Base-by-base conservation (phyloP, 2,329 filamentous ascomycete species). In the Colletotrichum lentis region DNA sequence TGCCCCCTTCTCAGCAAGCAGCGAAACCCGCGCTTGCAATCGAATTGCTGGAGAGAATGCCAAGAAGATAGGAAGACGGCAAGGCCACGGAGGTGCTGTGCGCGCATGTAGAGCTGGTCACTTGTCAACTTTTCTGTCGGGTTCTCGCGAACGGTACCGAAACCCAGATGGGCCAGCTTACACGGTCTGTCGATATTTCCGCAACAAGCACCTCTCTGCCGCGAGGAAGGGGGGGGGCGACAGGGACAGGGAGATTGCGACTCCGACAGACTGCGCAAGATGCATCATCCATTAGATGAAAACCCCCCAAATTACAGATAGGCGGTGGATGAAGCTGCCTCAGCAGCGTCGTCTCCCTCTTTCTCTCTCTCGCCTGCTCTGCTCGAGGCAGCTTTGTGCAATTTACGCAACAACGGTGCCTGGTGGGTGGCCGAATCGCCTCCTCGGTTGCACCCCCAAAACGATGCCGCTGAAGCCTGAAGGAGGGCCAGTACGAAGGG, bases 61-160 rank as follows among this genome's bases (percentile, higher is more conserved):
- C 31, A 35, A 35, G 31, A 10, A 35, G 31, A 35, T 35, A 31
- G 8, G 8, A 3, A 35, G 22, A 12, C n/a, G 35, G 47, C 41
- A 49, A 59, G 61, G 59, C 54, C 31, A 35, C 31, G 31, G 61
- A 64, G 61, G 54, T 56, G 64, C 53, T 62, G 43, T 43, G 20
- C 35, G 44, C 27, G 50, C 60, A 53, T 64, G 46, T 46, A 64
- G 41, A 37, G 37, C 20, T 44, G 47, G 62, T 65, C 65, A 65
- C 61, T 68, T 68, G 65, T 65, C 62, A 50, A 55, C 20, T 68
- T 59, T 62, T 41, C 31, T 31, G 62, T 44, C 62, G 63, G 57
- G 46, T 62, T 49, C 44, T 61, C 63, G 62, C 62, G 46, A 64
- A 64, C 41, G 54, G 61, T 44, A 65, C 47, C 62, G 49, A 65